Evolutionary conservation across 1,284 basidiomycete genomes (phyloP), one percentile per base, ranked within the genome.

Genomic region (Pholiota adiposa): DNA sequence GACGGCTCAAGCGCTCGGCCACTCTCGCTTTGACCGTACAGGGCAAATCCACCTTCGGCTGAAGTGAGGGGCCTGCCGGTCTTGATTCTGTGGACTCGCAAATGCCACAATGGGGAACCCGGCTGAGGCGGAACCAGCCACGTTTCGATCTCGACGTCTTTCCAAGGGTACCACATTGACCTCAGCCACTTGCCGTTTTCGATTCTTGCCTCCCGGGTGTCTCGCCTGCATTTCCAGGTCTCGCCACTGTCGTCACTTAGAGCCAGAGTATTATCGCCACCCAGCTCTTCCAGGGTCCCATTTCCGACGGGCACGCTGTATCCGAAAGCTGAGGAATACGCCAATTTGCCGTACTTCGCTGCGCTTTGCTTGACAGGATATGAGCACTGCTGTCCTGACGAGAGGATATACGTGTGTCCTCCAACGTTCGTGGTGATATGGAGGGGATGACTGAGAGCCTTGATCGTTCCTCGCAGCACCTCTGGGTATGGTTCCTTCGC

Each of bases 261-360:
- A 8, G 88, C 89, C 33, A 92, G 78, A 62, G 88, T 85, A 59
- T 79, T 86, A 71, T 93, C 90, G 0, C 82, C 87, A 6, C 84
- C 88, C 9, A 86, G 78, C 69, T 92, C 90, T 64, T 91, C 89
- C 41, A 92, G 79, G 12, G 86, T 88, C 54, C 85, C 81, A 67
- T 80, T 77, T 2, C 89, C 89, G 0, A 86, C 85, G 8, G 89
- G 87, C 18, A 90, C 88, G 65, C 85, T 87, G 75, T 91, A 92
- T 4, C 89, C 90, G 66, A 92, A 92, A 0, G 87, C 83, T 27
- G 86, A 83, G 3, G 86, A 89, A 71, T 93, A 92, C 1, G 86
- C 84, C 60, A 90, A 81, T 71, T 92, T 92, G 60, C 88, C 87
- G 73, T 92, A 92, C 71, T 92, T 93, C 27, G 89, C 88, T 3